Evolutionary conservation across 495 filamentous ascomycete genomes (phyloP), one percentile per base, ranked within the genome.

Genomic region (Xylaria venustula): DNA sequence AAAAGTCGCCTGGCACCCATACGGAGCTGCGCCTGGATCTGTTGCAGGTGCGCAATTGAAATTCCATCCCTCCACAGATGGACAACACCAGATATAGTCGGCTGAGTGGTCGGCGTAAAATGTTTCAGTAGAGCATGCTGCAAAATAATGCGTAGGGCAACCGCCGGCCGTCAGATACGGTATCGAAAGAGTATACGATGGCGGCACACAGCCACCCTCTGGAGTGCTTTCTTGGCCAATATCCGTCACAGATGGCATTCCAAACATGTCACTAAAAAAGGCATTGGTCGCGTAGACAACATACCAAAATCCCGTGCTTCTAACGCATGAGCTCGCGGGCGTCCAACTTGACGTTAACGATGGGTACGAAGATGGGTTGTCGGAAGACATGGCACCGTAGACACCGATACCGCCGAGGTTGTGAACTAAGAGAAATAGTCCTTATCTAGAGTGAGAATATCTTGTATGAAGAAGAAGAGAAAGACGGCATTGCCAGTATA

Each of bases 231-330:
- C 14, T 19, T 50, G 47, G 2, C 47, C 47, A 12, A 19, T 17
- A 20, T 50, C 32, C 9, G 47, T 50, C 0, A 50, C 47, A 15
- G 47, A 50, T 7, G 47, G 47, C 47, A 50, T 50, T 19, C 47
- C 47, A 34, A 50, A 50, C 47, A 50, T 50, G 15, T 50, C 8
- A 34, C 47, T 50, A 12, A 32, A 50, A 9, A 50, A 6, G 47
- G n/a, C 47, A 50, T 50, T 8, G 2, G 8, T 8, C 15, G 12
- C 47, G 11, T 50, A 50, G 25, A 50, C 28, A n/a, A 50, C 47
- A 50, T 32, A 50, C 47, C 47, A 50, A 34, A 50, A 50, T 1
- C 26, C 47, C 28, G 47, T 50, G 47, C 47, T 50, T n/a, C 25
- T 34, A 15, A 50, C 47, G 9, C 47, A 50, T 15, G 47, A 50